Conservation (phyloP, 768 basidiomycete genomes). For the Suillus spraguei region DNA sequence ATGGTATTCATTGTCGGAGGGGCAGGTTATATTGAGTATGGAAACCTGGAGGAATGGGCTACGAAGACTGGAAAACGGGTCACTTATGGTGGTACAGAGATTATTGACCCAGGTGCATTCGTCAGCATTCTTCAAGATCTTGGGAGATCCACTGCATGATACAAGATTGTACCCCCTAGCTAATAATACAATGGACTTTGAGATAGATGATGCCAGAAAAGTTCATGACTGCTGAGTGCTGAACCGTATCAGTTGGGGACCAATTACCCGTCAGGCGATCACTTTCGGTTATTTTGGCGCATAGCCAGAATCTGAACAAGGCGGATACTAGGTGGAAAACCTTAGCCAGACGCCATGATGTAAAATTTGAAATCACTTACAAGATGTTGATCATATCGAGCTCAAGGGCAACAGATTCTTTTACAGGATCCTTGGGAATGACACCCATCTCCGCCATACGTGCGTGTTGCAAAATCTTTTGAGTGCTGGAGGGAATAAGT, state of each 20-base stretch:
- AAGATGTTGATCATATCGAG: conserved; percentile 92
- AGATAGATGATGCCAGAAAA: not conserved
- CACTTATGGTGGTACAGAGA: conserved; percentile 96
- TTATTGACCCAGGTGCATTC: conserved; percentile 87
- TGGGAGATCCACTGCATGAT: conserved; percentile 46
- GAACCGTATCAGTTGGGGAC: not conserved
- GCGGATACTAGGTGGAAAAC: conserved; percentile 55
- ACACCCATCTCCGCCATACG: conserved; percentile 69
- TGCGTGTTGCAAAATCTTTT: conserved; percentile 81
- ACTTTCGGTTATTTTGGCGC: conserved; percentile 58
- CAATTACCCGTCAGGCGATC: conserved; percentile 25
- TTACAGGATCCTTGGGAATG: conserved; percentile 73
- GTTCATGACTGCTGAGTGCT: not conserved
- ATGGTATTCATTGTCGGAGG: conserved; percentile 96
- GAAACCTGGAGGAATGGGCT: conserved; percentile 95
- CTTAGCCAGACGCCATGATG: conserved; percentile 15
- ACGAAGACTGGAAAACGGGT: conserved; percentile 78
- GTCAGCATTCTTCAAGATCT: conserved; percentile 68
- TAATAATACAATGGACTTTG: conserved; percentile 6
- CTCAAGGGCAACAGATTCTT: conserved; percentile 76
- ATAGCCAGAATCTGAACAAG: conserved; percentile 79
- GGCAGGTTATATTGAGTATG: conserved; percentile 96
- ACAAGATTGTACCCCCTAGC: conserved; percentile 6
- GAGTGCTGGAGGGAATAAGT: conserved; percentile 53
- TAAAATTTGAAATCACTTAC: conserved; percentile 41